Conservation (phyloP, 1,284 basidiomycete genomes). For the Schizophyllum amplum region DNA sequence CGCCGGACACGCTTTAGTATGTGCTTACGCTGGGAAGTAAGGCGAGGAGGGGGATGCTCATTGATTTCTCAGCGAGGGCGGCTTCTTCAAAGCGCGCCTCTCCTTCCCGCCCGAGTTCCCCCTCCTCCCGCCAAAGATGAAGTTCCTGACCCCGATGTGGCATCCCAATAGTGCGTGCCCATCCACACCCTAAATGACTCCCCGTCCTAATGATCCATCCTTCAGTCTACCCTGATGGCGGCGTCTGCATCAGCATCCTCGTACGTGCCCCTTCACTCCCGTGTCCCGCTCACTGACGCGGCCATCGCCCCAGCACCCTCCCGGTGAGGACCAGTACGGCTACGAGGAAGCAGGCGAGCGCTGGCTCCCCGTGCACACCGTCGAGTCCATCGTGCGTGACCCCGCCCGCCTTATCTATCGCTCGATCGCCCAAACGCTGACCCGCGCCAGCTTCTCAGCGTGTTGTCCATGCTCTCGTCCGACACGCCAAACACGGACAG, state of each 20-base stretch:
- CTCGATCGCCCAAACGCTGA: conserved; percentile 9
- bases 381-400: conserved; percentile 88
- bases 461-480: conserved; percentile 91
- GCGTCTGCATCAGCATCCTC: conserved; percentile 94
- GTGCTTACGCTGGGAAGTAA: conserved; percentile 16
- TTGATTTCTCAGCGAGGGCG: conserved; percentile 65
- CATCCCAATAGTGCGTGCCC: conserved; percentile 84
- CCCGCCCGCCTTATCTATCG: neutral
- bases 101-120: conserved; percentile 90
- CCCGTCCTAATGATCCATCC: conserved; percentile 3
- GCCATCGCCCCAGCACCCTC: conserved; percentile 68
- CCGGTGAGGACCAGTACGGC: conserved; percentile 96
- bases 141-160: conserved; percentile 96
- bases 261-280: conserved; percentile 36
- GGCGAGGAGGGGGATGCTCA: neutral
- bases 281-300: conserved; percentile 3
- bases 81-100: conserved; percentile 84
- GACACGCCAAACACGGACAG: conserved; percentile 92
- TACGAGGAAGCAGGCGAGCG: conserved; percentile 97
- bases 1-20: conserved; percentile 85
- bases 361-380: conserved; percentile 96
- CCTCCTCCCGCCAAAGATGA: conserved; percentile 90
- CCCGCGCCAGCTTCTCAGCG: conserved; percentile 74
- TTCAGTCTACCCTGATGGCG: conserved; percentile 83
- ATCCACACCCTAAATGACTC: neutral